Base-by-base conservation (phyloP, 2,329 filamentous ascomycete genomes). In the Aspergillaceae sp. region DNA sequence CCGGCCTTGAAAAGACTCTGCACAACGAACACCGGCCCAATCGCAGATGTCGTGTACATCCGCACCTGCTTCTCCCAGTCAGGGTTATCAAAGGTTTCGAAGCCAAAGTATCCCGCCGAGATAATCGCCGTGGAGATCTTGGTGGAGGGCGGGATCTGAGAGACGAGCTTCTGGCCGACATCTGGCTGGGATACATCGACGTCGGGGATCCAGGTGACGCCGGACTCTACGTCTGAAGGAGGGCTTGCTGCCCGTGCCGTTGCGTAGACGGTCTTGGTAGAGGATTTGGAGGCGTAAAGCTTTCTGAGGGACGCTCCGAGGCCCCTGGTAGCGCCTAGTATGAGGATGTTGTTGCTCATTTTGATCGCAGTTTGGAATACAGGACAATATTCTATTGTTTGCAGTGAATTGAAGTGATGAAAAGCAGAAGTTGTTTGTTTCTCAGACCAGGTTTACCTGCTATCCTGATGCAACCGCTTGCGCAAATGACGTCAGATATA, bases 1-100 rank as follows among this genome's bases (percentile, higher is more conserved):
- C 72, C 71, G 1, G 76, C 74, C 46, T 79, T 77, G 32, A 74
- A 71, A 4, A 87, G 76, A 11, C 74, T 67, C 50, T 84, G 79
- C 33, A 85, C 73, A 43, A 87, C 70, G 58, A 87, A 84, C 4
- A 83, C 78, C 1, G 82, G 81, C 0, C 77, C 81, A 42, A 85
- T 75, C 7, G 79, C 74, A 45, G 75, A 82, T 4, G 74, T 82
- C 40, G 79, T 84, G 62, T 87, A 87, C 81, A 86, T 87, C 51
- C 73, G 76, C 42, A 85, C 73, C 62, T 87, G 73, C 30, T 80
- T 78, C 29, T 79, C 76, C 74, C 80, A 87, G 50, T 81, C 75
- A 0, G 82, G 83, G 2, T 79, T 72, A 43, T 74, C 66, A 48
- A 86, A 79, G 50, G 79, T 75, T 56, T 87, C 84, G 2, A 77